Base-by-base conservation (phyloP, 192 early-diverging fungal genomes). In the Lobosporangium transversale region DNA sequence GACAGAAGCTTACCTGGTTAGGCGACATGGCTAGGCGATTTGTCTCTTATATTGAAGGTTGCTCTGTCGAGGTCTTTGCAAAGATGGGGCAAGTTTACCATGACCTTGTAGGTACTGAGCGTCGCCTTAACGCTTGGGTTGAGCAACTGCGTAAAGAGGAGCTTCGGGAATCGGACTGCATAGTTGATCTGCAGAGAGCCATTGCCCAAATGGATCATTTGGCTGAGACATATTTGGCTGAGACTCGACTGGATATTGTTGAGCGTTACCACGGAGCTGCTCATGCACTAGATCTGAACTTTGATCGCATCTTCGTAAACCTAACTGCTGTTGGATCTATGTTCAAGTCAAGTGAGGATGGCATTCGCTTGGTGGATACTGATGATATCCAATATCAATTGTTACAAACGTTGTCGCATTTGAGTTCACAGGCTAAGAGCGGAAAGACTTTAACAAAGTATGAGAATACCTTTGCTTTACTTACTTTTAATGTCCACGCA, bases 61-160 rank as follows among this genome's bases (percentile, higher is more conserved):
- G 93, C 61, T 78, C 88, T 17, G 88, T 86, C 27, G 86, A 90
- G 5, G 86, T 84, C 30, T 98, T 94, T 78, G 57, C 87, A 36
- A 86, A 84, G 27, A 83, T 94, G 62, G 92, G 89, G 3, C 86
- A 87, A 50, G 81, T 94, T 42, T 87, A 90, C 55, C 88, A 92
- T 56, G 95, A 98, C 49, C 78, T 95, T 7, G 80, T 89, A 23
- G 90, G 89, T 12, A 88, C 89, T 7, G 96, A 98, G 80, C 85
- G 90, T 56, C 82, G 91, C 40, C 76, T 97, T 48, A 89, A 93
- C 58, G 82, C 78, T 0, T 86, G 94, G 58, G 82, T 97, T 8
- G 91, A 93, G 36, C 67, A 90, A 15, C 50, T 97, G 59, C 90
- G 93, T 58, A 88, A 87, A 51, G 93, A 95, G 53, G 93, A 94